Percentiles rank a stretch among this genome's conserved stretches.
Conservation (phyloP, 169 alveolate genomes). For the Perkinsus olseni region DNA sequence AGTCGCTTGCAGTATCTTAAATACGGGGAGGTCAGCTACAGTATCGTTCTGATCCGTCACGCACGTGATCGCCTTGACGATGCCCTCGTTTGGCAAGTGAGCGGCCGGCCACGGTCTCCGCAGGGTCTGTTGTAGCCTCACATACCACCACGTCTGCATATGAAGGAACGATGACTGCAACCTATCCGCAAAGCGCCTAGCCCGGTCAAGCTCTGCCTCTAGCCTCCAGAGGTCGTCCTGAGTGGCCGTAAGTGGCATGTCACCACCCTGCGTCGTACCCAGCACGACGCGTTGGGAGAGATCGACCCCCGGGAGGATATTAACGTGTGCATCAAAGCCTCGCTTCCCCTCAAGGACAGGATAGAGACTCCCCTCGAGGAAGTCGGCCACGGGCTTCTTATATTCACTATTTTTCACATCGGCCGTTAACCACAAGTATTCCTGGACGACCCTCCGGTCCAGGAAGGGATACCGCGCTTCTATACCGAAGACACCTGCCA, state of each 20-base stretch:
- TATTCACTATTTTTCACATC: not conserved
- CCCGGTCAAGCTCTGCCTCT: not conserved
- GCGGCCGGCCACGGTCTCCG: not conserved
- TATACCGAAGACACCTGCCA: conserved; percentile 1
- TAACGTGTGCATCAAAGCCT: conserved; percentile 25
- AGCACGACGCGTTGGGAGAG: not conserved
- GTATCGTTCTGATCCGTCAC: not conserved
- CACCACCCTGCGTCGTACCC: too few species aligned
- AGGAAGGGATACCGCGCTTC: conserved; percentile 10
- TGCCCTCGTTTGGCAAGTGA: not conserved
- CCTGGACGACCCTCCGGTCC: conserved; percentile 1
- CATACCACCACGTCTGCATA: not conserved
- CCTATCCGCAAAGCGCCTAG: not conserved
- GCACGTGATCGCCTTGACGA: not conserved
- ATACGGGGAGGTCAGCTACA: not conserved
- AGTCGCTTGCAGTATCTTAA: not conserved
- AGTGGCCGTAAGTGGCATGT: too few species aligned
- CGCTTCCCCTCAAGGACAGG: conserved; percentile 8
- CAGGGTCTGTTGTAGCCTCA: not conserved
- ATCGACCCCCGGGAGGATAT: conserved; percentile 16
- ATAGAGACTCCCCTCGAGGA: not conserved
- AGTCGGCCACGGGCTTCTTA: not conserved
- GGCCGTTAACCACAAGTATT: not conserved
- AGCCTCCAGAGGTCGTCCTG: not conserved
- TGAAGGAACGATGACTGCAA: not conserved